Base-by-base conservation (phyloP, 176 grass and related monocot species). In the Paspalum vaginatum region DNA sequence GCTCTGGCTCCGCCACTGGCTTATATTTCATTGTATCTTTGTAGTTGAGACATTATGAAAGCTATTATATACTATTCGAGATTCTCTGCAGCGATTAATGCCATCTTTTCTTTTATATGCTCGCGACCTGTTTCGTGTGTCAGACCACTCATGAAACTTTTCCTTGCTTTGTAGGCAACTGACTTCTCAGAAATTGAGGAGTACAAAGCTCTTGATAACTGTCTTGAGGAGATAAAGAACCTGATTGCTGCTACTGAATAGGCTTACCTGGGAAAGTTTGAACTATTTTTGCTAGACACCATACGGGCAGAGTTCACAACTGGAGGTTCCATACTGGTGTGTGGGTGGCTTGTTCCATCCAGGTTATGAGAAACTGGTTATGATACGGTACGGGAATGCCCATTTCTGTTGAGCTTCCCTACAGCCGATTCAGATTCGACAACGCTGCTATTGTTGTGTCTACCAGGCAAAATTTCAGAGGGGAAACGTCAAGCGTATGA, bases 171-270 rank as follows among this genome's bases (percentile, higher is more conserved):
- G 65, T 82, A 92, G 94, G 87, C 91, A 50, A 22, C 48, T 3
- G 85, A 94, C 53, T 97, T 97, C 77, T 73, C 58, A n/a, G 83
- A 82, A n/a, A 90, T 72, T 0, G 76, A 87, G 12, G 94, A 92
- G 72, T 92, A 86, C 65, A 88, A 83, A 77, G 87, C 75, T 44
- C 94, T 97, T 42, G 52, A 81, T 44, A 64, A 24, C 61, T 97
- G 84, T 68, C 91, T 94, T 41, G 60, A 79, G 58, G 89, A 94
- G 81, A 84, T 98, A 61, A 87, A 85, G 62, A 75, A 72, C 38
- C 49, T 40, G 66, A 82, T 92, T 72, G 83, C 79, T 81, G 62
- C 76, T 76, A 69, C 77, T 67, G 41, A 80, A 51, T 88, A 88
- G 74, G 49, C 17, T 24, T 82, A 48, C 42, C 44, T 15, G 78